Percentiles rank a stretch among this genome's conserved stretches.
These are phyloP conservation scores for Pisolithus marmoratus DNA, from an alignment of 768 basidiomycete species.

Conservation along the genomic window DNA sequence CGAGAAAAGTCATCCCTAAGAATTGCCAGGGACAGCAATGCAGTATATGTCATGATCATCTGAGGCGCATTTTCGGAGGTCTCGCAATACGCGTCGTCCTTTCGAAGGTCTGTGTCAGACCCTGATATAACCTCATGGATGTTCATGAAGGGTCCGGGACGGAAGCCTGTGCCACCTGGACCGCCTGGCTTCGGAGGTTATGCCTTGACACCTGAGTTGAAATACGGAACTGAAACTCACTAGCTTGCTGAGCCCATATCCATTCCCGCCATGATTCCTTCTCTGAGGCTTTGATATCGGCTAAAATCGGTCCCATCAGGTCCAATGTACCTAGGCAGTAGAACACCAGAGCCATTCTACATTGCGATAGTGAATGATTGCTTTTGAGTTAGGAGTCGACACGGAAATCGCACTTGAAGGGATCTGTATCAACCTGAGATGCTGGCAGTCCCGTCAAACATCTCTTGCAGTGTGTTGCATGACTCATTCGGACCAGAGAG, in stretches of 20 bases:
- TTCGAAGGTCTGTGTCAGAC: slow-evolving; percentile 8
- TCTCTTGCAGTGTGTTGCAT: slow-evolving; percentile 60
- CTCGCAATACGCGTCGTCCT: slow-evolving; percentile 36
- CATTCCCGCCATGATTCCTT: slow-evolving; percentile 67
- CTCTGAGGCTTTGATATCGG: slow-evolving; percentile 39
- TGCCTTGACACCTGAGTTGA: not conserved
- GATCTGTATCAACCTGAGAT: slow-evolving; percentile 64
- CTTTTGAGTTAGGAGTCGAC: slow-evolving; percentile 9
- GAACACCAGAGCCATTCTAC: slow-evolving; percentile 78
- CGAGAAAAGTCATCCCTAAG: slow-evolving; percentile 78
- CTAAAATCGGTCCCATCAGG: slow-evolving; percentile 48
- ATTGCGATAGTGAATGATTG: slow-evolving; percentile 6
- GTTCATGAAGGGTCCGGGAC: slow-evolving; percentile 71
- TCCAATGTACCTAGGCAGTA: slow-evolving; percentile 87
- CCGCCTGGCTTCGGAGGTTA: slow-evolving; percentile 32
- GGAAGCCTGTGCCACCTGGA: slow-evolving; percentile 60
- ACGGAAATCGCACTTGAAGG: slow-evolving; percentile 50
- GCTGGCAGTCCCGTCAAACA: slow-evolving; percentile 69
- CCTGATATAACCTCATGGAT: slow-evolving; percentile 8
- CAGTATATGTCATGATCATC: slow-evolving; percentile 92
- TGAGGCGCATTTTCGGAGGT: slow-evolving; percentile 63
- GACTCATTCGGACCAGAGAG: slow-evolving; percentile 41
- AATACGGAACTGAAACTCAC: slow-evolving; percentile 30
- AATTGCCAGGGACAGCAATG: slow-evolving; percentile 75
- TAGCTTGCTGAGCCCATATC: slow-evolving; percentile 85